Conservation (phyloP, 371 early-diverging fungal species). For the Lichtheimia ramosa region DNA sequence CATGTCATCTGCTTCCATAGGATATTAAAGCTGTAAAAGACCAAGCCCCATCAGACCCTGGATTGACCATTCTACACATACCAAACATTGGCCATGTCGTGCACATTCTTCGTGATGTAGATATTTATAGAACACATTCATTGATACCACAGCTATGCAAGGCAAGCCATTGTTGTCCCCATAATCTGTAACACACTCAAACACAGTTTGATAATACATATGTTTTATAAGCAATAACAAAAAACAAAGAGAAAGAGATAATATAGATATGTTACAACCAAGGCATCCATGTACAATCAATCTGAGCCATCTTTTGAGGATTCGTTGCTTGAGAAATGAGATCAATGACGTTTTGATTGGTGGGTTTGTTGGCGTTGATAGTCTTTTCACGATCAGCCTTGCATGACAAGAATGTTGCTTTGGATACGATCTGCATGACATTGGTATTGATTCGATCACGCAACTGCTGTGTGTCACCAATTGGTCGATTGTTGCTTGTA, state of each 20-base stretch:
- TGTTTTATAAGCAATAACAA: background rate
- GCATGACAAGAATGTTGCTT: conserved; percentile 74
- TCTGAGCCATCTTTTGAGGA: conserved; percentile 89
- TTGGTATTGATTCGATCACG: conserved; percentile 67
- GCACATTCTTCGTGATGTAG: no score
- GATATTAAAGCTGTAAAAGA: no score
- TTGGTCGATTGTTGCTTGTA: conserved; percentile 53
- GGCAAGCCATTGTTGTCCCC: no score
- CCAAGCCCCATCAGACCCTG: no score
- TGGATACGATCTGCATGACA: conserved; percentile 69
- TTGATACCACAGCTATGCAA: no score
- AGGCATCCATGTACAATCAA: conserved; percentile 88
- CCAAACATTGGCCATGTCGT: no score
- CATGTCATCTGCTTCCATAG: no score
- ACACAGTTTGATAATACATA: background rate
- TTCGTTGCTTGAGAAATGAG: conserved; percentile 89
- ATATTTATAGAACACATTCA: no score
- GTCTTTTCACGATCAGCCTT: conserved; percentile 75
- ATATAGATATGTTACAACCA: conserved; percentile 56
- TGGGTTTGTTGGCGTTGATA: conserved; percentile 50
- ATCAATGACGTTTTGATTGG: conserved; percentile 82
- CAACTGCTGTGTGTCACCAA: conserved; percentile 66
- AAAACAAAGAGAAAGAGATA: background rate
- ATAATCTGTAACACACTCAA: no score
- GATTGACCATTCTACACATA: no score